A percentile compares a stretch with the other conserved stretches of the same genome.
These are phyloP conservation scores for Soucietia sequanensis DNA, from an alignment of 805 yeast species.

Conservation along the genomic window DNA sequence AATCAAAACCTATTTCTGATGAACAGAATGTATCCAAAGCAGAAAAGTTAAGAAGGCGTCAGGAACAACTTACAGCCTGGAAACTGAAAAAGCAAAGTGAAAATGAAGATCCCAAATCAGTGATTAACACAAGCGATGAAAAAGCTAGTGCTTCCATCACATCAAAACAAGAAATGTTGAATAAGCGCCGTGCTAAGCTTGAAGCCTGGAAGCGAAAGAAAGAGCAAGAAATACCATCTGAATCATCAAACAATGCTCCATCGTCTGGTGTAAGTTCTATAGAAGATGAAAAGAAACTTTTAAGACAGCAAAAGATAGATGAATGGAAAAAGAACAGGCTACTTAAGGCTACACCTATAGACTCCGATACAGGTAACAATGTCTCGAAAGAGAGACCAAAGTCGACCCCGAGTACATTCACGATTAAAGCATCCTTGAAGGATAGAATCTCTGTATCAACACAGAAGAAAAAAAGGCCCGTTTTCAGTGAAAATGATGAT, in stretches of 20 bases:
- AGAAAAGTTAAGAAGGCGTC: slow-evolving; percentile 41
- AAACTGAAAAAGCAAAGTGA: slow-evolving; percentile 49
- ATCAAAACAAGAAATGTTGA: slow-evolving; percentile 29
- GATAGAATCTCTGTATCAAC: too few species aligned
- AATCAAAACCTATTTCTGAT: too few species aligned
- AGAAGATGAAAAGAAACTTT: slow-evolving; percentile 18
- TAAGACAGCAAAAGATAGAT: slow-evolving; percentile 42
- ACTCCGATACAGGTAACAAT: not conserved
- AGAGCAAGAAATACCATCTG: slow-evolving; percentile 8
- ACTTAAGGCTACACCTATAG: slow-evolving; percentile 1
- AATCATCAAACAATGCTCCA: slow-evolving; percentile 2
- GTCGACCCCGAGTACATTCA: slow-evolving; percentile 1
- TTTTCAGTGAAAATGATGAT: slow-evolving; percentile 27
- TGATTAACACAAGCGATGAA: not conserved
- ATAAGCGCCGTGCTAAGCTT: slow-evolving; percentile 49
- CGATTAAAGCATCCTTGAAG: too few species aligned
- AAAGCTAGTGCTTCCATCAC: too few species aligned
- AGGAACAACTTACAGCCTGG: slow-evolving; percentile 60
- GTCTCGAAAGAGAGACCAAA: too few species aligned
- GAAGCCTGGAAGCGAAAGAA: slow-evolving; percentile 57
- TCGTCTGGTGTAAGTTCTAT: not conserved
- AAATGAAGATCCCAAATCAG: not conserved
- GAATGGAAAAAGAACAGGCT: slow-evolving; percentile 49
- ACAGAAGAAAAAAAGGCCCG: slow-evolving; percentile 6
- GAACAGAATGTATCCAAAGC: slow-evolving; percentile 23